Evolutionary conservation across 2,329 filamentous ascomycete species (phyloP).

Genomic region (Cucurbitaria berberidis): DNA sequence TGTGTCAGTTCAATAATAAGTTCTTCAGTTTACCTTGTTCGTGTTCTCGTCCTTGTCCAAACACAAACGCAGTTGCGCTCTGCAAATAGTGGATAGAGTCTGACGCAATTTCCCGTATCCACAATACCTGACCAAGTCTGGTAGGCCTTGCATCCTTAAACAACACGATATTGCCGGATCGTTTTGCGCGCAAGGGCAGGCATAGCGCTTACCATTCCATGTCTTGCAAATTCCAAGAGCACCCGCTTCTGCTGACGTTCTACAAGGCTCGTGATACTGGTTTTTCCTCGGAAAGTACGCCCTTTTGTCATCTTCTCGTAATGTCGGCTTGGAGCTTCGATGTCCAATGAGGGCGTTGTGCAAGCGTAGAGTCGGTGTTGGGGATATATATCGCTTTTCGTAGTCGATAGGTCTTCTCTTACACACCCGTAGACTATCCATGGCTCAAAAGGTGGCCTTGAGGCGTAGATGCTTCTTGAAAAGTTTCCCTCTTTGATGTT

Average conservation of each 20-base stretch:
- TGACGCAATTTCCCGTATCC: constrained; percentile 20
- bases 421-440: too few relatives aligned
- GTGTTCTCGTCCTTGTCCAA: too few relatives aligned
- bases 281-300: too few relatives aligned
- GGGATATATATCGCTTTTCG: background rate
- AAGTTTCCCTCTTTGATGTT: too few relatives aligned
- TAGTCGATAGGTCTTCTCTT: too few relatives aligned
- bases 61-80: too few relatives aligned
- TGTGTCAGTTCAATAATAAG: background rate
- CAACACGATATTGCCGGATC: constrained; percentile 16
- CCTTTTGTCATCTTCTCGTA: constrained; percentile 20
- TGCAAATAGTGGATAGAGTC: constrained; percentile 13
- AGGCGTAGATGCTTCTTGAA: too few relatives aligned
- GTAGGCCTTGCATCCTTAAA: constrained; percentile 18
- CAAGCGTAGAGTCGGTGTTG: constrained; percentile 1
- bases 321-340: constrained; percentile 16
- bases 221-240: constrained; percentile 29
- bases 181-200: constrained; percentile 19
- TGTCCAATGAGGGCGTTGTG: constrained; percentile 9
- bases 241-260: constrained; percentile 12
- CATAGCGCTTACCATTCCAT: constrained; percentile 22
- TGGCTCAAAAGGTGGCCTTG: too few relatives aligned
- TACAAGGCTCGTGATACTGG: background rate
- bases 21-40: too few relatives aligned
- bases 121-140: constrained; percentile 8